These are phyloP conservation scores for Zanthoxylum bungeanum DNA, from an alignment of 345 rosid genomes.

Conservation along the genomic window DNA sequence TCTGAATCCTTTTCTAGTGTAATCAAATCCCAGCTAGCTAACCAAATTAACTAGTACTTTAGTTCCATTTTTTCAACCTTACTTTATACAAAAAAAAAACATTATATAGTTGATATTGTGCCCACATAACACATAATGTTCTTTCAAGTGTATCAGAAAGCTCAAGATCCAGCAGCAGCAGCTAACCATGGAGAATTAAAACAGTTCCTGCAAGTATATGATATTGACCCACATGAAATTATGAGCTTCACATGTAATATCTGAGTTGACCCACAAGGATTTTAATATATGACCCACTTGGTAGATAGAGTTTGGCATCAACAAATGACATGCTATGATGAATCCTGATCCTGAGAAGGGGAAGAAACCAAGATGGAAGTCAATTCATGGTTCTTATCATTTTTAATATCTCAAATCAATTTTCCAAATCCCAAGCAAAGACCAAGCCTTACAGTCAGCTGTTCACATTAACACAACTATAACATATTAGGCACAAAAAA, in stretches of 20 bases:
- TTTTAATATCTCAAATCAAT: background rate
- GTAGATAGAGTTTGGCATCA: conserved; percentile 14
- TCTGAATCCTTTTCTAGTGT: conserved; percentile 17
- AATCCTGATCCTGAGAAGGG: conserved; percentile 11
- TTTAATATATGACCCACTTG: conserved; percentile 27
- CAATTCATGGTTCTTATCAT: background rate
- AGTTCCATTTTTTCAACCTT: conserved; percentile 10
- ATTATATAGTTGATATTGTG: background rate
- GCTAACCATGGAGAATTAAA: conserved; percentile 9
- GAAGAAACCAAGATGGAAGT: conserved; percentile 5
- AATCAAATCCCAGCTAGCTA: conserved; percentile 6
- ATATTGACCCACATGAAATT: conserved; percentile 27
- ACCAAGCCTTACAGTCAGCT: conserved; percentile 6
- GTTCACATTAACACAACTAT: conserved; percentile 19
- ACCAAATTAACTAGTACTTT: conserved; percentile 12
- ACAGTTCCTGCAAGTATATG: conserved; percentile 1
- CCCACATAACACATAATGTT: too few relatives aligned
- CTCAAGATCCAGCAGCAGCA: conserved; percentile 7
- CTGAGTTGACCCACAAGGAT: conserved; percentile 27
- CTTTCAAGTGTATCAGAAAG: too few relatives aligned
- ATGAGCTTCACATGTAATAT: conserved; percentile 33
- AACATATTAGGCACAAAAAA: conserved; percentile 3
- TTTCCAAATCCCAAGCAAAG: conserved; percentile 7
- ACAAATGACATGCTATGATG: conserved; percentile 12
- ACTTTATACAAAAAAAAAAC: background rate